Base-by-base conservation (phyloP, 495 filamentous ascomycete genomes). In the Achaetomiella virescens region DNA sequence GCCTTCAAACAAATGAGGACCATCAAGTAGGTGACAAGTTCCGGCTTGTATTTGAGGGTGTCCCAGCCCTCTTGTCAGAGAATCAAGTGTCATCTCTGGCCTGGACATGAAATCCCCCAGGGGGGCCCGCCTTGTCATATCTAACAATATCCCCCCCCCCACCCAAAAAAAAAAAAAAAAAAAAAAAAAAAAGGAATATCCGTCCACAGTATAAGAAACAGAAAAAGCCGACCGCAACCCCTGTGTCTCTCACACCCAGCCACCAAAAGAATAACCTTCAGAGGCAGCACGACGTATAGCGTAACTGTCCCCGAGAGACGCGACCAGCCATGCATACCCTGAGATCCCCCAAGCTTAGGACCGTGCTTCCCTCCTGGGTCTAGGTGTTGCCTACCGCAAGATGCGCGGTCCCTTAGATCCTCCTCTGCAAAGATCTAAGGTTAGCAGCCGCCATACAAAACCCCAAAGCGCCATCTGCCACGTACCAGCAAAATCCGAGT, bases 401-500 rank as follows among this genome's bases (percentile, higher is more conserved):
- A n/a, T n/a, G n/a, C n/a, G n/a, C n/a, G n/a, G n/a, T n/a, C n/a
- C n/a, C 24, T 41, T 25, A 22, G 57, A 59, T 70, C 70, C 69
- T 70, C 65, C 72, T 73, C 68, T 55, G 50, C 27, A 38, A 11
- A 35, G 27, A n/a, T n/a, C n/a, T 22, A 12, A 24, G 45, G 25
- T 47, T 24, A 47, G 44, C 17, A 48, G 49, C 48, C 43, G 14
- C 33, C 4, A 17, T 17, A 15, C 15, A 24, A 47, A 43, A 49
- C 36, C 5, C 15, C 8, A 17, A 15, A 4, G 11, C 14, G 17
- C 14, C 10, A 14, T 5, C 2, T 20, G 38, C 12, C 10, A 55
- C 61, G 20, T 55, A 60, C 54, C 56, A 75, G 74, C 75, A 75
- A 62, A 79, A 74, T 77, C 75, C 75, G 70, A 74, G 72, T 73